These are phyloP conservation scores for Camelina neglecta DNA, from an alignment of 345 rosid species.

Conservation along the genomic window DNA sequence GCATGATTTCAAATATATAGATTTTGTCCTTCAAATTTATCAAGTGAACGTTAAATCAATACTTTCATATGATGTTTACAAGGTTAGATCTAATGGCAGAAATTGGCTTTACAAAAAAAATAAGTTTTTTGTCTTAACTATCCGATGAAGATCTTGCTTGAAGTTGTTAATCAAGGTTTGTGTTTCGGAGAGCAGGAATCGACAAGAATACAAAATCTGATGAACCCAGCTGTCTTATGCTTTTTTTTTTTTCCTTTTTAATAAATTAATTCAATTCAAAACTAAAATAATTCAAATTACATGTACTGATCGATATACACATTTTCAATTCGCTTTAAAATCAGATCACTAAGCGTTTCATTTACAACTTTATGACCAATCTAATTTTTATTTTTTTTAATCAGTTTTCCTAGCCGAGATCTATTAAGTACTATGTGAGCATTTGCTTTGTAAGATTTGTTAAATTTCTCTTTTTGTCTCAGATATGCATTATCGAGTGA, in stretches of 20 bases:
- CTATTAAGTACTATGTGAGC: neutral
- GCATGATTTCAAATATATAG: constrained; percentile 3
- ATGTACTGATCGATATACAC: neutral
- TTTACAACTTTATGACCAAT: neutral
- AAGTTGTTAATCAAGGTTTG: constrained; percentile 39
- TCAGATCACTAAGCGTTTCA: neutral
- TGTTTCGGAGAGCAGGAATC: constrained; percentile 43
- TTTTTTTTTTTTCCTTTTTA: constrained; percentile 19
- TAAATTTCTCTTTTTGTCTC: neutral
- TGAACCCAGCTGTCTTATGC: constrained; percentile 42
- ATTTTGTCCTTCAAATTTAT: neutral
- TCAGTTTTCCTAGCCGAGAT: neutral
- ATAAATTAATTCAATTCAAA: neutral
- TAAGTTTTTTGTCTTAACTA: constrained; percentile 9
- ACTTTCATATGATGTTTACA: constrained; percentile 37
- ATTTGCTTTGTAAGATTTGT: neutral
- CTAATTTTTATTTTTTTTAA: neutral
- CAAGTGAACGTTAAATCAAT: neutral
- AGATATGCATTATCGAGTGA: too few species aligned
- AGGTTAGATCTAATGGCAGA: constrained; percentile 34
- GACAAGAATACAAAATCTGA: constrained; percentile 36
- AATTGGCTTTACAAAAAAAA: neutral
- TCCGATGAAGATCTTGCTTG: constrained; percentile 37
- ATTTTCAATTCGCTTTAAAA: constrained; percentile 1
- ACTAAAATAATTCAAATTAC: neutral